These are phyloP conservation scores for Pistacia integerrima DNA, from an alignment of 345 rosid species.

Conservation along the genomic window DNA sequence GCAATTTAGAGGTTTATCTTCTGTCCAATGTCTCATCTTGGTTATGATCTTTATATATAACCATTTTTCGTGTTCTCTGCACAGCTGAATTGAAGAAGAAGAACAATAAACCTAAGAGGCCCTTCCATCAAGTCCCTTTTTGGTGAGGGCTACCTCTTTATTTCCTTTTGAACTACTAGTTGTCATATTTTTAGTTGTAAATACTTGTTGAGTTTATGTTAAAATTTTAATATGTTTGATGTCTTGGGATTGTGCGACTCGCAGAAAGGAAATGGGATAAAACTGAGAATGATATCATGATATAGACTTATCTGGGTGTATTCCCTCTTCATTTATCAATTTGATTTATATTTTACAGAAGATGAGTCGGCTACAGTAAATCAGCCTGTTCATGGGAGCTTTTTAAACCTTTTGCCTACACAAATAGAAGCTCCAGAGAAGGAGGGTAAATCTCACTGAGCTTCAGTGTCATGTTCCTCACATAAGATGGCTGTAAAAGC, in stretches of 20 bases:
- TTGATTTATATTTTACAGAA: constrained; percentile 45
- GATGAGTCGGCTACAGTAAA: constrained; percentile 62
- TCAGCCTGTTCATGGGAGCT: constrained; percentile 79
- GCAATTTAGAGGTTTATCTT: background rate
- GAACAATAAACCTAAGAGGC: constrained; percentile 80
- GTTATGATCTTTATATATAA: background rate
- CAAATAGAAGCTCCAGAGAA: constrained; percentile 62
- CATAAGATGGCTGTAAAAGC: constrained; percentile 12
- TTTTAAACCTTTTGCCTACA: constrained; percentile 71
- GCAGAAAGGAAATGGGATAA: background rate
- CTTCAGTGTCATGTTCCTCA: constrained; percentile 4
- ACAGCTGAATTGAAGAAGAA: constrained; percentile 90
- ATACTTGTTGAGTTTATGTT: background rate
- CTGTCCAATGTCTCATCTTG: constrained; percentile 3
- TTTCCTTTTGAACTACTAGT: background rate
- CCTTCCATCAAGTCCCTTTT: constrained; percentile 94
- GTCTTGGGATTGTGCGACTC: background rate
- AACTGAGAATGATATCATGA: background rate
- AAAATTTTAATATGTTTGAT: background rate
- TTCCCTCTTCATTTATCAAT: background rate
- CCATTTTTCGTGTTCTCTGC: constrained; percentile 5
- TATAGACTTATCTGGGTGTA: background rate
- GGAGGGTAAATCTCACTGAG: constrained; percentile 47
- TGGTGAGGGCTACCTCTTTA: constrained; percentile 50
- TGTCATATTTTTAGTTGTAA: background rate